Conservation (phyloP, 768 basidiomycete genomes). For the Tephrocybe sp. region DNA sequence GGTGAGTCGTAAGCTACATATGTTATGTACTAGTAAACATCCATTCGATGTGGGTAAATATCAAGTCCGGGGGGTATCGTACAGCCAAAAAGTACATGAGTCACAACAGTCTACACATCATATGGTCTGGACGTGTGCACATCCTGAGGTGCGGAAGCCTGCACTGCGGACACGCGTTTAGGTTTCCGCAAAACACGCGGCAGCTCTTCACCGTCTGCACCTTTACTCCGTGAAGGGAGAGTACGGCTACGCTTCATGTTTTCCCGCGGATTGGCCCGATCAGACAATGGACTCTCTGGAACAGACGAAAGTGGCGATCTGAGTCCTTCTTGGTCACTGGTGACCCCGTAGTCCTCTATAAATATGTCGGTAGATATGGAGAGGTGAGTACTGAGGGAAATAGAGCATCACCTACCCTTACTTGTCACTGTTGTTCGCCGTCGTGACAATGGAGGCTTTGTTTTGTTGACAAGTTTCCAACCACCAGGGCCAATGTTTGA, state of each 20-base stretch:
- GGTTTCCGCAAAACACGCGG: slow-evolving; percentile 49
- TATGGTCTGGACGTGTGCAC: slow-evolving; percentile 8
- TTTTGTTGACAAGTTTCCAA: slow-evolving; percentile 51
- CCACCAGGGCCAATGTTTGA: slow-evolving; percentile 37
- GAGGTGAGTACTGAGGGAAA: slow-evolving; percentile 3
- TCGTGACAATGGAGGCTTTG: slow-evolving; percentile 44
- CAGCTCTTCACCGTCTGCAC: slow-evolving; percentile 30
- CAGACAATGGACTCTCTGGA: slow-evolving; percentile 34
- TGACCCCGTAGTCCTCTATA: slow-evolving; percentile 22
- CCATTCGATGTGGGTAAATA: slow-evolving; percentile 14
- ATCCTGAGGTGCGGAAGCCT: slow-evolving; percentile 23
- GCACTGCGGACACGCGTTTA: slow-evolving; percentile 42
- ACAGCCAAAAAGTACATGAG: slow-evolving; percentile 3
- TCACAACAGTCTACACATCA: slow-evolving; percentile 5
- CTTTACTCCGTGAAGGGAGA: slow-evolving; percentile 47
- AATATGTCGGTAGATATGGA: neutral
- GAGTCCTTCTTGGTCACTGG: slow-evolving; percentile 26
- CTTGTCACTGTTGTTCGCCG: slow-evolving; percentile 57
- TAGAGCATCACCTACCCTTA: slow-evolving; percentile 26
- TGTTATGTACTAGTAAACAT: slow-evolving; percentile 4
- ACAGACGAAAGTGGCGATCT: slow-evolving; percentile 55
- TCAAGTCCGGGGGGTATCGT: slow-evolving; percentile 21
- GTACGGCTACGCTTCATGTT: slow-evolving; percentile 61
- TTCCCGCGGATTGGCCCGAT: slow-evolving; percentile 19
- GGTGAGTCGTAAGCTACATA: slow-evolving; percentile 8